These are phyloP conservation scores for Incumbomyces delicatus DNA, from an alignment of 2,329 filamentous ascomycete genomes.

Conservation along the genomic window DNA sequence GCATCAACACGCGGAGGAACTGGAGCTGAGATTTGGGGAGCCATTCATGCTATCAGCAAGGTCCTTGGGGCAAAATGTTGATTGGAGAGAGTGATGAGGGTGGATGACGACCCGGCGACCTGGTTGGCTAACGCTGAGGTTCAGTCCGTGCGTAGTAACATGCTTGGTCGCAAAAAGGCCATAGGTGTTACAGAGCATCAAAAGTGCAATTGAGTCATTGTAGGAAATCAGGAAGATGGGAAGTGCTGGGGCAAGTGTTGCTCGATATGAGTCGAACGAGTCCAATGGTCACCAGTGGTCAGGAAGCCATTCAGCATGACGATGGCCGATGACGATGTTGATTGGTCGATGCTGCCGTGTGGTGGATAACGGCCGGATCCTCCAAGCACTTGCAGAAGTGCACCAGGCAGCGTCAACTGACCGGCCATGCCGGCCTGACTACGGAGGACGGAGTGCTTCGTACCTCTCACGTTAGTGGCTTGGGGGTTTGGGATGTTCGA, in stretches of 20 bases:
- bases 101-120: background rate
- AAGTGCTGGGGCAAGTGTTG: conserved; percentile 8
- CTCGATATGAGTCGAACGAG: conserved; percentile 7
- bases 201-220: conserved; percentile 14
- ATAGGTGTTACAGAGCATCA: background rate
- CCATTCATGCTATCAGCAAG: conserved; percentile 17
- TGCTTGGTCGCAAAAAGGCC: background rate
- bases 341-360: too few relatives aligned
- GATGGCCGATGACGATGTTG: background rate
- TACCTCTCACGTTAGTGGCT: too few relatives aligned
- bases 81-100: conserved; percentile 1
- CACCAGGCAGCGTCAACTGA: conserved; percentile 9
- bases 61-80: too few relatives aligned
- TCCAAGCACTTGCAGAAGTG: background rate
- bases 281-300: conserved; percentile 6
- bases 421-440: background rate
- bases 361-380: too few relatives aligned
- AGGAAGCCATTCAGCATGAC: conserved; percentile 16
- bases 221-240: background rate
- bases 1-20: conserved; percentile 11
- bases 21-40: conserved; percentile 13
- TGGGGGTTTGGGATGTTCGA: too few relatives aligned
- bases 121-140: background rate
- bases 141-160: background rate
- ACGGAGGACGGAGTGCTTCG: too few relatives aligned